Base-by-base conservation (phyloP, 768 basidiomycete species). In the Inosperma sp. region DNA sequence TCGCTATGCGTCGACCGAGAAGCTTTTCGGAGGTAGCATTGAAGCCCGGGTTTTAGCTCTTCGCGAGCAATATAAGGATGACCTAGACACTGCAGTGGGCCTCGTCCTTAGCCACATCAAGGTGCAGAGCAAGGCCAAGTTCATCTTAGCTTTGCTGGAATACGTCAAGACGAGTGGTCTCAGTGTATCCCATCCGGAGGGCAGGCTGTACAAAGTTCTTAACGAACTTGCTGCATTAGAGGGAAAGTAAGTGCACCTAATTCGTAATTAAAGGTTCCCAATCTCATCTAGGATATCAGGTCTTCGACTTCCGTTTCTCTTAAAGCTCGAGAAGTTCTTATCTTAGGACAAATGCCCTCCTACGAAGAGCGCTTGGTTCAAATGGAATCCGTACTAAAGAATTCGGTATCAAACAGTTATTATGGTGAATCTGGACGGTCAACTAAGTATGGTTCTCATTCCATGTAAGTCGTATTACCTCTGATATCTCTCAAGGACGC, bases 321-420 rank as follows among this genome's bases (percentile, higher is more conserved):
- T 56, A 97, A 95, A 69, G 96, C 96, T 34, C 88, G 96, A 39
- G 96, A 99, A 72, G 96, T 96, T 6, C 79, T 98, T 40, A 98
- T 99, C 62, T 78, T 92, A 26, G 91, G 90, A 40, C 92, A 95
- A 66, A 88, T 99, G 81, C 96, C 96, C 5, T 95, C 93, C 12
- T 95, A 91, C 64, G 93, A 97, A 62, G 96, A 98, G 67, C 87
- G 96, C 51, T 75, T 85, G 34, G 73, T 82, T 22, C 96, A 99
- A 68, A 95, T 99, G 89, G 94, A 96, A 72, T 76, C 84, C 22
- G 86, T 99, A 47, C 78, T 99, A 41, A 92, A 88, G 69, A 79
- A 85, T 22, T 88, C 96, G 0, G 88, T 96, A 45, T 83, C 84
- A 14, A 86, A 84, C 50, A 88, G 84, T 57, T 86, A 84, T 61